Evolutionary conservation across 441 rosid species (phyloP).

Genomic region (Pelargonium citronellum): DNA sequence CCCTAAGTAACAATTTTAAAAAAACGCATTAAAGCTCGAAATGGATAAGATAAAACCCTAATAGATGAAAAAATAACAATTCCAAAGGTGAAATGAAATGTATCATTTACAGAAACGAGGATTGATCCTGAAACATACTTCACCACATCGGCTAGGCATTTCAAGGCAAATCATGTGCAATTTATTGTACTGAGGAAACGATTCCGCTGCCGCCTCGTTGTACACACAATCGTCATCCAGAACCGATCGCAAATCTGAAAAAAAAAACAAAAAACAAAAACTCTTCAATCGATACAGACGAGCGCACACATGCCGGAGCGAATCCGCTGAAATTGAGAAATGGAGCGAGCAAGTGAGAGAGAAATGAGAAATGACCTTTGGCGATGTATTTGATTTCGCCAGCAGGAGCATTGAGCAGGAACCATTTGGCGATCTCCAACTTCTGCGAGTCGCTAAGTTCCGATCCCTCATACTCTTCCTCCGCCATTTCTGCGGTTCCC

Average conservation of each 20-base stretch:
- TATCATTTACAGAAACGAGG: neutral
- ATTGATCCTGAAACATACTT: constrained; percentile 39
- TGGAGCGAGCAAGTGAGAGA: neutral
- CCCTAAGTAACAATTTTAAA: neutral
- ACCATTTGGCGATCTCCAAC: constrained; percentile 98
- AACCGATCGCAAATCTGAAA: constrained; percentile 70
- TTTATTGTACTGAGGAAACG: constrained; percentile 79
- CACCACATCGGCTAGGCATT: constrained; percentile 57
- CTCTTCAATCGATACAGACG: neutral
- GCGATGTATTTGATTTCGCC: constrained; percentile 92
- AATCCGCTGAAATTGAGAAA: neutral
- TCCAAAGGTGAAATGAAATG: neutral
- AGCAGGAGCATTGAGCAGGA: constrained; percentile 87
- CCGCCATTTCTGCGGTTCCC: constrained; percentile 39
- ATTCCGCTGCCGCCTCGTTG: constrained; percentile 67
- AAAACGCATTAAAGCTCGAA: neutral
- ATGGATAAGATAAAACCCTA: neutral
- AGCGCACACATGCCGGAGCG: neutral
- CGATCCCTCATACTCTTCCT: constrained; percentile 34
- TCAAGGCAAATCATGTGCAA: constrained; percentile 84
- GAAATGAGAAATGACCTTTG: constrained; percentile 36
- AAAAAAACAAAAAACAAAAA: constrained; percentile 2
- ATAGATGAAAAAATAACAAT: neutral
- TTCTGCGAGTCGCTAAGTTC: constrained; percentile 69
- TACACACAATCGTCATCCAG: constrained; percentile 59